Evolutionary conservation across 2,329 filamentous ascomycete genomes (phyloP).

Genomic region (Pezicula rhizophila): DNA sequence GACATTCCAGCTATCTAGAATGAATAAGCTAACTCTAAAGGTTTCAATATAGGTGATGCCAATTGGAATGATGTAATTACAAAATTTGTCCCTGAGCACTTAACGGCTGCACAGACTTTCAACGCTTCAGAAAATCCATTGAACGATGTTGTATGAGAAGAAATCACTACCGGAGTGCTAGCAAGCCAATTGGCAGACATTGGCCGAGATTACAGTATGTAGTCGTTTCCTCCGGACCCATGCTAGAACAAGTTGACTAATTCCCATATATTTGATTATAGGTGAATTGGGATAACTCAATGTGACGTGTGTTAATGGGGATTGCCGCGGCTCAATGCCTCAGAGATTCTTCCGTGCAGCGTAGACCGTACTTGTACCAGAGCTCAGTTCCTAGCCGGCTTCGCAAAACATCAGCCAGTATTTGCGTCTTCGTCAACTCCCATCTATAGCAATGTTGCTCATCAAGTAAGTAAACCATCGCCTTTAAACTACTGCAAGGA

Average conservation of each 20-base stretch:
- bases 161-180: slow-evolving; percentile 13
- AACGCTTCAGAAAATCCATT: slow-evolving; percentile 8
- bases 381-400: slow-evolving; percentile 12
- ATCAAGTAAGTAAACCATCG: slow-evolving; percentile 18
- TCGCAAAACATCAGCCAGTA: slow-evolving; percentile 21
- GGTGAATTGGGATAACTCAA: slow-evolving; percentile 6
- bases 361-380: slow-evolving; percentile 17
- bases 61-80: slow-evolving; percentile 36
- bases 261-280: too few relatives aligned
- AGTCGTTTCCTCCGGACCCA: too few relatives aligned
- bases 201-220: slow-evolving; percentile 8
- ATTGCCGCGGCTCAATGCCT: slow-evolving; percentile 23
- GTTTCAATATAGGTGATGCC: slow-evolving; percentile 14
- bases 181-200: slow-evolving; percentile 15
- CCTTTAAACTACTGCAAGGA: too few relatives aligned
- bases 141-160: slow-evolving; percentile 13
- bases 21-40: too few relatives aligned
- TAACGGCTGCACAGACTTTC: slow-evolving; percentile 3
- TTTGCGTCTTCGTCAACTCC: slow-evolving; percentile 29
- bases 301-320: slow-evolving; percentile 21
- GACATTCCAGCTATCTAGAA: too few relatives aligned
- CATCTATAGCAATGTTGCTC: slow-evolving; percentile 33
- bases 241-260: too few relatives aligned
- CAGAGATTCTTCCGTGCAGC: slow-evolving; percentile 23
- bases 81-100: slow-evolving; percentile 36